Evolutionary conservation across 345 rosid genomes (phyloP), one percentile per base, ranked within the genome.

Genomic region (Kernera saxatilis): DNA sequence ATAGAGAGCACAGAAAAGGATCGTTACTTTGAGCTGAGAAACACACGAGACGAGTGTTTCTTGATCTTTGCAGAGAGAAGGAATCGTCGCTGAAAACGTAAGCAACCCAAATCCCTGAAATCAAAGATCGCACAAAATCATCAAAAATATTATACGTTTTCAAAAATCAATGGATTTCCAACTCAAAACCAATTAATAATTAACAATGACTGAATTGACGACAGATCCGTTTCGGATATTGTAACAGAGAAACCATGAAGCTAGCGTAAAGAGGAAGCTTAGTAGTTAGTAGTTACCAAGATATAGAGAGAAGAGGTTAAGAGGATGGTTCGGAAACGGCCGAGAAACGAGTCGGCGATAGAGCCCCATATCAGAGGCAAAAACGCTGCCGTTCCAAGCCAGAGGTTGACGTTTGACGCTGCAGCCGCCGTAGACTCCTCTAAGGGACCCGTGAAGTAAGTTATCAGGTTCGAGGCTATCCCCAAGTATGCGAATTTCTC

Each of bases 71-170:
- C 75, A 61, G 12, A 69, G 46, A 32, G 80, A 68, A 35, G 87
- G 84, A 61, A 86, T 58, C 18, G 82, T 55, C 8, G 93, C 90
- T 17, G 90, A 86, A 17, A 81, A 56, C 6, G 92, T 87, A 70
- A 91, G 69, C 76, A 84, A 33, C 23, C 69, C 76, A 54, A 84
- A 84, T 45, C 88, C 91, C 88, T 86, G 74, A 3, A 15, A 23
- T 32, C 44, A 69, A n/a, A 45, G 14, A 27, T n/a, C 22, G 5
- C 41, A 25, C 1, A 52, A 19, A 21, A 37, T 2, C 22, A 5
- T n/a, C 0, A 8, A 22, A 8, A 14, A 6, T 33, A 21, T 33
- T 22, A 22, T 1, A 22, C 15, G 17, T 17, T 41, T 9, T 10
- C 7, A n/a, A n/a, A n/a, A n/a, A n/a, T n/a, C n/a, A n/a, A n/a